Percentiles rank a stretch among this genome's conserved stretches.
Conservation (phyloP, 2,329 filamentous ascomycete genomes). For the Phialemoniopsis sp. region DNA sequence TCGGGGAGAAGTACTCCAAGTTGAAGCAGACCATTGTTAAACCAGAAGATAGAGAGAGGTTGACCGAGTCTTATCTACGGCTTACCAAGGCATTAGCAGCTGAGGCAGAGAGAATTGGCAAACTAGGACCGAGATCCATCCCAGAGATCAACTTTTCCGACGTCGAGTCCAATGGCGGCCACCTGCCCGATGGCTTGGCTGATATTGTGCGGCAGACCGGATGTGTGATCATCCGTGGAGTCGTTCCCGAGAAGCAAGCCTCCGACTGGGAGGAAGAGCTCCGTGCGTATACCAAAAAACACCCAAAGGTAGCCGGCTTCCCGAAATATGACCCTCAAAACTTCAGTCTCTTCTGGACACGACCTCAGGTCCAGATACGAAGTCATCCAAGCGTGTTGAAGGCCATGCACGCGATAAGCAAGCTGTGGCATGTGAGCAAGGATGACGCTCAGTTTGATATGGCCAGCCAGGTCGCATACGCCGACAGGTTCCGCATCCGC, state of each 20-base stretch:
- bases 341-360: conserved; percentile 5
- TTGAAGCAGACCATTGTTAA: conserved; percentile 13
- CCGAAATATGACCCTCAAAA: conserved; percentile 6
- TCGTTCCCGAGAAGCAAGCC: conserved; percentile 15
- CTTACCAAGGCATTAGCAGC: conserved; percentile 6
- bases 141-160: conserved; percentile 11
- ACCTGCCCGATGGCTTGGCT: conserved; percentile 6
- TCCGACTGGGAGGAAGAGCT: conserved; percentile 13
- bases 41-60: conserved; percentile 6
- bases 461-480: conserved; percentile 14
- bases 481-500: conserved; percentile 19
- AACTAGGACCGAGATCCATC: conserved; percentile 6
- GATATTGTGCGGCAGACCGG: conserved; percentile 3
- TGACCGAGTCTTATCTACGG: conserved; percentile 11
- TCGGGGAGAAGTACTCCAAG: conserved; percentile 11
- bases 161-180: conserved; percentile 7
- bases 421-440: conserved; percentile 4
- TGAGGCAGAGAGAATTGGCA: conserved; percentile 7
- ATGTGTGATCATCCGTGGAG: conserved; percentile 15
- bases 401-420: conserved; percentile 8
- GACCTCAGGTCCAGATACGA: conserved; percentile 6
- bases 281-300: conserved; percentile 11
- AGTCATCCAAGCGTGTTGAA: conserved; percentile 7
- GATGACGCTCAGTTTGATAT: conserved; percentile 8
- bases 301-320: conserved; percentile 10